These are phyloP conservation scores for Priceomyces fermenticarens DNA, from an alignment of 805 yeast species.

Conservation along the genomic window DNA sequence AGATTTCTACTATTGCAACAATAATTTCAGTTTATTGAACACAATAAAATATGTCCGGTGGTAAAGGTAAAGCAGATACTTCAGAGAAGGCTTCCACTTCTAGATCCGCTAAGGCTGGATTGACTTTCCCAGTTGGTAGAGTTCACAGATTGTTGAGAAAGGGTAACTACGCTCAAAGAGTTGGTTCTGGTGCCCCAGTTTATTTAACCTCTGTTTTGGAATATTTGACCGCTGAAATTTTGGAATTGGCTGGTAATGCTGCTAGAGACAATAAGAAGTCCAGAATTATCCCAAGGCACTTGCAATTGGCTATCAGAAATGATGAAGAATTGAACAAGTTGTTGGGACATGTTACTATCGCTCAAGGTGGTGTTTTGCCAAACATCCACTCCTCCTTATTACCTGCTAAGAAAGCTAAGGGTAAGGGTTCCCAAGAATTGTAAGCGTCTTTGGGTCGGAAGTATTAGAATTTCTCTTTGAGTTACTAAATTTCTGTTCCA, in stretches of 20 bases:
- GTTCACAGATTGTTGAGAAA: slow-evolving; percentile 94
- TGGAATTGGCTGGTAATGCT: slow-evolving; percentile 98
- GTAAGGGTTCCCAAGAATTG: slow-evolving; percentile 67
- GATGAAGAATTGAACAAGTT: slow-evolving; percentile 98
- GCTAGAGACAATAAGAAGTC: slow-evolving; percentile 99
- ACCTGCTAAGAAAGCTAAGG: slow-evolving; percentile 69
- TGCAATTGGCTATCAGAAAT: slow-evolving; percentile 97
- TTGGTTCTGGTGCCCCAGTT: slow-evolving; percentile 99
- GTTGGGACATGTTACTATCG: slow-evolving; percentile 89
- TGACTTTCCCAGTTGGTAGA: slow-evolving; percentile 99
- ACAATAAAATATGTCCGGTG: slow-evolving; percentile 64
- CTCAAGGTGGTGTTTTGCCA: slow-evolving; percentile 99
- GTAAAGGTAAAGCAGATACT: slow-evolving; percentile 91
- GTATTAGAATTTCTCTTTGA: not conserved
- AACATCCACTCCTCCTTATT: slow-evolving; percentile 92
- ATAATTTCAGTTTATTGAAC: slow-evolving; percentile 6
- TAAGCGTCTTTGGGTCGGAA: slow-evolving; percentile 22
- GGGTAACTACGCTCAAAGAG: slow-evolving; percentile 97
- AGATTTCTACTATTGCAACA: slow-evolving; percentile 1
- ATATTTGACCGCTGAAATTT: slow-evolving; percentile 95
- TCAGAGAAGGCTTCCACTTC: slow-evolving; percentile 95
- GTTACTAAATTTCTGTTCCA: slow-evolving; percentile 2
- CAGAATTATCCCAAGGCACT: slow-evolving; percentile 98
- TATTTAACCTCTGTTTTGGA: slow-evolving; percentile 96
- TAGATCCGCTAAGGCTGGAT: slow-evolving; percentile 98